These are phyloP conservation scores for Talaromyces nanjingensis DNA, from an alignment of 495 filamentous ascomycete species.

Conservation along the genomic window DNA sequence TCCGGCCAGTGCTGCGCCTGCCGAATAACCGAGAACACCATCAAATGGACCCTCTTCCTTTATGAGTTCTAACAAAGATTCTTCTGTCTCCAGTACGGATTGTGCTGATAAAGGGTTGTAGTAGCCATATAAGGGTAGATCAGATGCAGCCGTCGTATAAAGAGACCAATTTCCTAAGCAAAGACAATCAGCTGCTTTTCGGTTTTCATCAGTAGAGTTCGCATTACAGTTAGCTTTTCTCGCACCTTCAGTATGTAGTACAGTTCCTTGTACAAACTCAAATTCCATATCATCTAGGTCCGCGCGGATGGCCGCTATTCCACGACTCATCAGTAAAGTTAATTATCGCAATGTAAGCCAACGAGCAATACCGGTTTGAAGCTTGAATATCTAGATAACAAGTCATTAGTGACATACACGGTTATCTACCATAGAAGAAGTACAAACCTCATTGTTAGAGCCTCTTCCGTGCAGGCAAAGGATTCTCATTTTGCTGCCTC, in stretches of 20 bases:
- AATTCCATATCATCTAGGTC: constrained; percentile 14
- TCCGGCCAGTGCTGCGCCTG: constrained; percentile 14
- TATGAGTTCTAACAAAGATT: constrained; percentile 8
- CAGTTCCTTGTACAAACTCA: constrained; percentile 14
- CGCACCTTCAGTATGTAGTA: constrained; percentile 13
- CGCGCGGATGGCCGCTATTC: constrained; percentile 10
- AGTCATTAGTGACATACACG: not conserved
- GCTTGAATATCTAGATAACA: constrained; percentile 7
- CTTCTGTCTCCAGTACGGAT: constrained; percentile 9
- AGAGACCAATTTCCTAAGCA: constrained; percentile 6
- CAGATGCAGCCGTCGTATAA: constrained; percentile 9
- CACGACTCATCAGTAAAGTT: not conserved
- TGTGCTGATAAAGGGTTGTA: constrained; percentile 8
- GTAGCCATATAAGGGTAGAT: constrained; percentile 12
- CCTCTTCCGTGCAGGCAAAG: constrained; percentile 15
- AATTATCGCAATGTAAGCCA: not conserved
- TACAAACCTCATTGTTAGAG: constrained; percentile 15
- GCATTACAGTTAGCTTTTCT: not conserved
- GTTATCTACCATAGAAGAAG: not conserved
- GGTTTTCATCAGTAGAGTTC: not conserved
- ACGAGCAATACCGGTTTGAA: constrained; percentile 1
- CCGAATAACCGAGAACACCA: constrained; percentile 14
- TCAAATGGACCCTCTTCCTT: constrained; percentile 14
- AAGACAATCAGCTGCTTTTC: not conserved
- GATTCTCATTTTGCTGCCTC: constrained; percentile 11